Conservation (phyloP, 192 early-diverging fungal genomes). For the Coemansia sp. region DNA sequence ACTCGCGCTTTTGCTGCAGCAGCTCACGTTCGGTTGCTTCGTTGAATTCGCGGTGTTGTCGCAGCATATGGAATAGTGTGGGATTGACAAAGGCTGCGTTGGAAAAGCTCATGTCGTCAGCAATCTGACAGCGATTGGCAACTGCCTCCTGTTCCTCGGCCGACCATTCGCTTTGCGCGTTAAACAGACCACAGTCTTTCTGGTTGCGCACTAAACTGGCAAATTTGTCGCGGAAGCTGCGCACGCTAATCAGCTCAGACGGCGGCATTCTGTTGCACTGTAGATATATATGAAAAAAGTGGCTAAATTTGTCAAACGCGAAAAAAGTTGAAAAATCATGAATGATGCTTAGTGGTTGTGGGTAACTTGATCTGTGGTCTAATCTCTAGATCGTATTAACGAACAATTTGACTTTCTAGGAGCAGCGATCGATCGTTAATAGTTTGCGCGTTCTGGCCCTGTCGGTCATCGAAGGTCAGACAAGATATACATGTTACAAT, state of each 20-base stretch:
- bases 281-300: neutral
- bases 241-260: constrained; percentile 48
- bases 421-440: neutral
- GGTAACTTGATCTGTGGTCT: neutral
- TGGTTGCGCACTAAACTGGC: constrained; percentile 42
- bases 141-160: constrained; percentile 29
- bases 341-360: neutral
- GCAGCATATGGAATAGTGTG: constrained; percentile 54
- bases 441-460: neutral
- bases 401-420: neutral
- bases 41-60: constrained; percentile 54
- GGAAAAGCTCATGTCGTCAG: constrained; percentile 52
- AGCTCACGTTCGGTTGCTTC: constrained; percentile 54
- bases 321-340: neutral
- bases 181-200: constrained; percentile 40
- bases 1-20: constrained; percentile 40
- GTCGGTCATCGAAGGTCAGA: constrained; percentile 7
- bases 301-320: constrained; percentile 12
- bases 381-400: neutral
- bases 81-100: constrained; percentile 53
- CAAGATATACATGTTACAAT: neutral
- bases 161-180: constrained; percentile 38
- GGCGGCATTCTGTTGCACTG: constrained; percentile 34
- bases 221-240: constrained; percentile 50
- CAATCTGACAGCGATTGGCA: constrained; percentile 39